Percentiles rank a stretch among this genome's conserved stretches.
These are phyloP conservation scores for Talaromyces amestolkiae DNA, from an alignment of 2,329 filamentous ascomycete species.

Conservation along the genomic window DNA sequence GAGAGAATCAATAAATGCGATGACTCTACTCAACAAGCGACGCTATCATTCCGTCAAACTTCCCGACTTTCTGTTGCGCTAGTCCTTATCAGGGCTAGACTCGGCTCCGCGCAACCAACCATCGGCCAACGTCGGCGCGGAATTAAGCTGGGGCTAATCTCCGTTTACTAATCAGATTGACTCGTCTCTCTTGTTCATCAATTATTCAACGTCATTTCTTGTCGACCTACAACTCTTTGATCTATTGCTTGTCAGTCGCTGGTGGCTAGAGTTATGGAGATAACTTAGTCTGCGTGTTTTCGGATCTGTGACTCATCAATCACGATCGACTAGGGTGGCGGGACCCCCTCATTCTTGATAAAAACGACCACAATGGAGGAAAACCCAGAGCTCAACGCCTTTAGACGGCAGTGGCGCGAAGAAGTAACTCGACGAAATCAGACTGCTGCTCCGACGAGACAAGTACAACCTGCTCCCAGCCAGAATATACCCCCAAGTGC, in stretches of 20 bases:
- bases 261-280: not conserved
- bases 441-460: slow-evolving; percentile 14
- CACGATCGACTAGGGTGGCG: not conserved
- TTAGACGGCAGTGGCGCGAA: slow-evolving; percentile 80
- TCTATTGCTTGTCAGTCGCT: not conserved
- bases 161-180: slow-evolving; percentile 20
- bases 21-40: not conserved
- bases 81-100: not conserved
- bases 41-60: slow-evolving; percentile 4
- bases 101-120: slow-evolving; percentile 1
- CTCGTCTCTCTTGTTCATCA: slow-evolving; percentile 19
- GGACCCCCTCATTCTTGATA: not conserved
- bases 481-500: slow-evolving; percentile 9
- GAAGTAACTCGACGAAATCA: slow-evolving; percentile 63
- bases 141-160: slow-evolving; percentile 10
- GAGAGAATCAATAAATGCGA: not conserved
- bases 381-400: slow-evolving; percentile 76
- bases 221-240: not conserved
- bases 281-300: not conserved
- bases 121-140: slow-evolving; percentile 1
- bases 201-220: not conserved
- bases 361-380: slow-evolving; percentile 35
- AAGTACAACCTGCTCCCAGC: slow-evolving; percentile 21
- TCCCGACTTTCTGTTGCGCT: not conserved
- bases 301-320: not conserved